These are phyloP conservation scores for Verticillium alfalfae DNA, from an alignment of 2,329 filamentous ascomycete species.

Conservation along the genomic window DNA sequence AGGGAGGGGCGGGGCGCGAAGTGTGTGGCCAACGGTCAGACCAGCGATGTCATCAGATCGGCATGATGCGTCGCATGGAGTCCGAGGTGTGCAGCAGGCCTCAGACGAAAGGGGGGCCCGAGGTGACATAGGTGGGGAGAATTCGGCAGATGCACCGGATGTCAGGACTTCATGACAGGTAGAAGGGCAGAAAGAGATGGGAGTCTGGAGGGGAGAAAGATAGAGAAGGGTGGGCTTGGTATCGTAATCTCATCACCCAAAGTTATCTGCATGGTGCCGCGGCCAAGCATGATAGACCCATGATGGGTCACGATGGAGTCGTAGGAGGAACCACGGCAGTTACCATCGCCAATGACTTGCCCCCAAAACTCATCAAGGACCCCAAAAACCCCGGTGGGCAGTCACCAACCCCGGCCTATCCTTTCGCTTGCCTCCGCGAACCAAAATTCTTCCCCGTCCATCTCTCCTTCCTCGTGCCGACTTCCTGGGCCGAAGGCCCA, in stretches of 20 bases:
- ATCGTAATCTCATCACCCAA: background rate
- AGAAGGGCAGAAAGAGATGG: too few species aligned
- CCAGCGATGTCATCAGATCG: background rate
- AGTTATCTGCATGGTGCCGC: background rate
- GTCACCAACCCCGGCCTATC: background rate
- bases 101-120: background rate
- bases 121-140: background rate
- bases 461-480: background rate
- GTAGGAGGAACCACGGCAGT: background rate
- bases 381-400: background rate
- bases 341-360: background rate
- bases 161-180: background rate
- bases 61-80: background rate
- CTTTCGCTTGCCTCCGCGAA: background rate
- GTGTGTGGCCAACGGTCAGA: background rate
- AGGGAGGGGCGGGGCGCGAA: background rate
- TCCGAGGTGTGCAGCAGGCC: background rate
- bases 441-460: background rate
- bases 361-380: background rate
- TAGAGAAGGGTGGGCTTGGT: background rate
- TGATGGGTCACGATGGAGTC: background rate
- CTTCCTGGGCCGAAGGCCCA: background rate
- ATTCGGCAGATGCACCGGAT: background rate
- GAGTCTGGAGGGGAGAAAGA: too few species aligned
- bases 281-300: background rate